These are phyloP conservation scores for Tylopilus balloui DNA, from an alignment of 768 basidiomycete species.

Conservation along the genomic window DNA sequence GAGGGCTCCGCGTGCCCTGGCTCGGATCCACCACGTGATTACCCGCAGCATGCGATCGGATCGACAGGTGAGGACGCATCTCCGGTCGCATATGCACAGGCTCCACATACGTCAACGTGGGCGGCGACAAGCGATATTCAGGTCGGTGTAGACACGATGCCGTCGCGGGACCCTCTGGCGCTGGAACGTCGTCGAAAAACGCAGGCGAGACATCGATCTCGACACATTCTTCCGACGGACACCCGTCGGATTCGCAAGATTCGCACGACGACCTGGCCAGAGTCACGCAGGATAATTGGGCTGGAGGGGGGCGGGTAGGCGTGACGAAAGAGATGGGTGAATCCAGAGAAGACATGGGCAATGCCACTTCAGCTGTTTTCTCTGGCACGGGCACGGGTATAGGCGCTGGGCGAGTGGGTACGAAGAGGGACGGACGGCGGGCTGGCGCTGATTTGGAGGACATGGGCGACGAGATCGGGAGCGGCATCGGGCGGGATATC, in stretches of 20 bases:
- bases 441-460: not conserved
- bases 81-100: conserved; percentile 15
- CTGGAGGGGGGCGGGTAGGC: not conserved
- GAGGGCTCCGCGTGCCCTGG: conserved; percentile 1
- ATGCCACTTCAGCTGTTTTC: not conserved
- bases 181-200: conserved; percentile 41
- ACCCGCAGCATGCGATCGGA: not conserved
- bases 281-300: conserved; percentile 10
- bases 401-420: conserved; percentile 8
- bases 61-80: not conserved
- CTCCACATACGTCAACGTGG: conserved; percentile 19
- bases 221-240: conserved; percentile 12
- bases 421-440: not conserved
- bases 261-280: conserved; percentile 9
- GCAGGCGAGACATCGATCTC: conserved; percentile 41
- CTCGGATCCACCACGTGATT: not conserved
- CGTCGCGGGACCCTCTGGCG: conserved; percentile 43
- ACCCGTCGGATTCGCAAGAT: conserved; percentile 17
- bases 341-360: conserved; percentile 1
- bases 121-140: conserved; percentile 21
- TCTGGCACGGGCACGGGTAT: not conserved
- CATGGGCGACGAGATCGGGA: conserved; percentile 15
- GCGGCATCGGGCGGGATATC: conserved; percentile 44
- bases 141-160: conserved; percentile 34
- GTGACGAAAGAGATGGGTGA: conserved; percentile 13